Conservation (phyloP, 148 eudicot genomes). For the Vaccinium myrtillus region DNA sequence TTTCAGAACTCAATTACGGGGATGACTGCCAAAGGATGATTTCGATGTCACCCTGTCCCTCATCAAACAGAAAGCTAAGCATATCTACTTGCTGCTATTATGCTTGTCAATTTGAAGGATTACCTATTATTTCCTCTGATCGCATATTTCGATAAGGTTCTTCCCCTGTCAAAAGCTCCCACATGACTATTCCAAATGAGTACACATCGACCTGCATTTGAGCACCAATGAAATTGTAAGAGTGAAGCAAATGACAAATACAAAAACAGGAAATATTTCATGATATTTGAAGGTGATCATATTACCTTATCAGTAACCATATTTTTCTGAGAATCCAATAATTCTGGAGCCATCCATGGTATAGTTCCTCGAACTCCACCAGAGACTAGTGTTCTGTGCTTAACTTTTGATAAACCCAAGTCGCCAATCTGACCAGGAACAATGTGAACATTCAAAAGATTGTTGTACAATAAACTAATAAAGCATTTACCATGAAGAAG, state of each 20-base stretch:
- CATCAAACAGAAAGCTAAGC: background rate
- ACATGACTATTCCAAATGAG: constrained; percentile 52
- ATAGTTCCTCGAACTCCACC: constrained; percentile 50
- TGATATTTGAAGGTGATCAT: background rate
- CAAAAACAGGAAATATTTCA: background rate
- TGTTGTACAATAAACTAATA: background rate
- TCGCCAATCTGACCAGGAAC: constrained; percentile 39
- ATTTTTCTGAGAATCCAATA: constrained; percentile 25
- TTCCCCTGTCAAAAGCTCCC: constrained; percentile 54
- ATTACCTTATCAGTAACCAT: constrained; percentile 45
- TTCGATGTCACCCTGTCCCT: background rate
- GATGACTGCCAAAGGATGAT: background rate
- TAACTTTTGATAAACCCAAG: constrained; percentile 43
- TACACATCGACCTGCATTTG: constrained; percentile 43
- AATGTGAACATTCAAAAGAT: background rate
- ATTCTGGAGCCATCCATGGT: constrained; percentile 62
- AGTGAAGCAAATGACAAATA: background rate
- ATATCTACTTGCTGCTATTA: background rate
- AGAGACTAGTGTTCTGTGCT: constrained; percentile 40
- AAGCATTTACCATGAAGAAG: background rate
- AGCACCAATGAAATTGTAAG: constrained; percentile 1
- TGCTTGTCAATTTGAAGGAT: background rate
- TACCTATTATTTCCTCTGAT: constrained; percentile 47
- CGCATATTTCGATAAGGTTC: constrained; percentile 41
- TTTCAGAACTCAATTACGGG: background rate